Evolutionary conservation across 2,329 filamentous ascomycete genomes (phyloP), one percentile per base, ranked within the genome.

Genomic region (Claviceps capensis): DNA sequence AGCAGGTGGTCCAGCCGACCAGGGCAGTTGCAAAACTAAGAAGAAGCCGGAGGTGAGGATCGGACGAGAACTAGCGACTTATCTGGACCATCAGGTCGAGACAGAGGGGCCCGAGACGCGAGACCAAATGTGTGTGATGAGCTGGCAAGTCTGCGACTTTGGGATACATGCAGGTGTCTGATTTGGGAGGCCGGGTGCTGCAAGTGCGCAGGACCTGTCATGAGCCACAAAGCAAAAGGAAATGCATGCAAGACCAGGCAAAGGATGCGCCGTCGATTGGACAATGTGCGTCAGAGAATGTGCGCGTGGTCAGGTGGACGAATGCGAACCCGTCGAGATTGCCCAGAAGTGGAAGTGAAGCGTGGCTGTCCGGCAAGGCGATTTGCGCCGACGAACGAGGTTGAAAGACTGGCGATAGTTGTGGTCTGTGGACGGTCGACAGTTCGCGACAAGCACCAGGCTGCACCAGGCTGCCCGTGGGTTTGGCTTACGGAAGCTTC

Each of bases 111-210:
- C 45, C 40, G 49, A 42, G 44, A 43, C 16, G 17, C 50, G 30
- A 43, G 36, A 49, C 40, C 42, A 36, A 48, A 23, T 47, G 53
- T 38, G 51, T 48, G 50, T 48, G 51, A 47, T 52, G 52, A 51
- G 53, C 52, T 56, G 54, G 56, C 56, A 51, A 50, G 17, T 44
- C 44, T 48, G 53, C 44, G 40, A 23, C 51, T 22, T 30, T 51
- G 48, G 30, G 45, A 45, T 40, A 30, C 47, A 55, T 53, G 53
- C 53, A 51, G 46, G 41, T 51, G 51, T 48, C 53, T 53, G 51
- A 40, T 49, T 53, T 53, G 45, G 51, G 36, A 47, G 40, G 45
- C 30, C 36, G 44, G 42, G 34, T 48, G 51, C 44, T 46, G 48
- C 45, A 46, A 43, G 51, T 22, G 36, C 37, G n/a, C n/a, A 53